A percentile compares a stretch with the other conserved stretches of the same genome.
Evolutionary conservation across 2,329 filamentous ascomycete genomes (phyloP).

Genomic region (Xylariaceae sp.): DNA sequence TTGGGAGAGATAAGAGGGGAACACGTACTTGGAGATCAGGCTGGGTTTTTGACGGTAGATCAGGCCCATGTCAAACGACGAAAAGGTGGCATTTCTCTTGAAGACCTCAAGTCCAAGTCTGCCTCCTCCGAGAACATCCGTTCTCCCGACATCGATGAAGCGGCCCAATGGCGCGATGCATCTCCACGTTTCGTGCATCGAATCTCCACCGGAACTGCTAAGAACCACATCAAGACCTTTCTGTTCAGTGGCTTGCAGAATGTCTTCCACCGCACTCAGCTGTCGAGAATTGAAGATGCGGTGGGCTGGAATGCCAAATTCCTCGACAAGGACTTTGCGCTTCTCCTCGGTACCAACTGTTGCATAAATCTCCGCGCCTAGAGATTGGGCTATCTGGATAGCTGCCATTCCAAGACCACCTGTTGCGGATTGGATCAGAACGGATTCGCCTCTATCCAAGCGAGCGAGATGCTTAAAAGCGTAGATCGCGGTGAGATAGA

Average conservation of each 20-base stretch:
- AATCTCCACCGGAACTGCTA: no score
- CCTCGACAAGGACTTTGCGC: background rate
- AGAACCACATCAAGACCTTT: no score
- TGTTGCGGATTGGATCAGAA: background rate
- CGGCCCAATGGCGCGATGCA: slow-evolving; percentile 7
- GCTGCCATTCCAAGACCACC: background rate
- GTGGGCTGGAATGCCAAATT: background rate
- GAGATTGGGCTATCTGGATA: background rate
- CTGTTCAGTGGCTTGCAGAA: no score
- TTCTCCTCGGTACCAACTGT: background rate
- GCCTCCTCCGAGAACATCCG: background rate
- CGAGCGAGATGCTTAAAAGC: background rate
- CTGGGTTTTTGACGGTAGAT: slow-evolving; percentile 1
- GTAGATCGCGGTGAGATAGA: slow-evolving; percentile 22
- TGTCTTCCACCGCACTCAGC: no score
- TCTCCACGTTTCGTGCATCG: no score
- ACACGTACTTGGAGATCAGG: slow-evolving; percentile 8
- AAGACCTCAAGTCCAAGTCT: slow-evolving; percentile 20
- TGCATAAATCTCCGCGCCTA: background rate
- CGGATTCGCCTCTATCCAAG: background rate
- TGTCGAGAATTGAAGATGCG: background rate
- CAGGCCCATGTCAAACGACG: slow-evolving; percentile 15
- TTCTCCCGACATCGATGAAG: slow-evolving; percentile 21
- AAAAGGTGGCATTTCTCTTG: slow-evolving; percentile 13
- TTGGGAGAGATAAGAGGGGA: no score